A percentile compares a stretch with the other conserved stretches of the same genome.
Conservation (phyloP, 345 rosid genomes). For the Gossypium turneri region DNA sequence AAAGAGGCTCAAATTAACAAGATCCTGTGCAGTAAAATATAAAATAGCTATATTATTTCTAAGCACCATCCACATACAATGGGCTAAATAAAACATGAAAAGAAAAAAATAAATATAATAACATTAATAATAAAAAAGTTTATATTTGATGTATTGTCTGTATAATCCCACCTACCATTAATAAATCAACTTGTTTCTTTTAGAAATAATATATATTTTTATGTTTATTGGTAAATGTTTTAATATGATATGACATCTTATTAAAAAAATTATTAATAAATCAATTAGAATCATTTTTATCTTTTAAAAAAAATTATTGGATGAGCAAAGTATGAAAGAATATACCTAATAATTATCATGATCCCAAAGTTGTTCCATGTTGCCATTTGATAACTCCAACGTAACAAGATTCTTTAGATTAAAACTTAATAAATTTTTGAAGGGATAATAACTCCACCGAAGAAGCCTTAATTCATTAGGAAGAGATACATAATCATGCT, state of each 20-base stretch:
- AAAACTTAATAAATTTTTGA: not conserved
- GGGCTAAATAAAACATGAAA: too few species aligned
- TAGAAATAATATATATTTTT: too few species aligned
- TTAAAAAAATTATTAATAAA: too few species aligned
- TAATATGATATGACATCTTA: too few species aligned
- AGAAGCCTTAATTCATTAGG: conserved; percentile 28
- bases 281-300: not conserved
- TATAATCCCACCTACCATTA: too few species aligned
- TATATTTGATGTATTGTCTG: too few species aligned
- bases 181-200: too few species aligned
- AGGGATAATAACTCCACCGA: conserved; percentile 29
- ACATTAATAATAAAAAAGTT: too few species aligned
- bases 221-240: too few species aligned
- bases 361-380: not conserved
- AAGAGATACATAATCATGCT: not conserved
- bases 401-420: not conserved
- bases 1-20: conserved; percentile 19
- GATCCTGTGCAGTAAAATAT: conserved; percentile 17
- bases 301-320: not conserved
- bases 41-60: too few species aligned
- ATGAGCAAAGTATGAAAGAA: not conserved
- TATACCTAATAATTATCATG: not conserved
- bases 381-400: not conserved
- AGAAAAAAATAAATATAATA: too few species aligned
- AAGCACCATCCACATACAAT: too few species aligned